Evolutionary conservation across 805 yeast genomes (phyloP), one percentile per base, ranked within the genome.

Genomic region (Sungouiozyma intestinalis): DNA sequence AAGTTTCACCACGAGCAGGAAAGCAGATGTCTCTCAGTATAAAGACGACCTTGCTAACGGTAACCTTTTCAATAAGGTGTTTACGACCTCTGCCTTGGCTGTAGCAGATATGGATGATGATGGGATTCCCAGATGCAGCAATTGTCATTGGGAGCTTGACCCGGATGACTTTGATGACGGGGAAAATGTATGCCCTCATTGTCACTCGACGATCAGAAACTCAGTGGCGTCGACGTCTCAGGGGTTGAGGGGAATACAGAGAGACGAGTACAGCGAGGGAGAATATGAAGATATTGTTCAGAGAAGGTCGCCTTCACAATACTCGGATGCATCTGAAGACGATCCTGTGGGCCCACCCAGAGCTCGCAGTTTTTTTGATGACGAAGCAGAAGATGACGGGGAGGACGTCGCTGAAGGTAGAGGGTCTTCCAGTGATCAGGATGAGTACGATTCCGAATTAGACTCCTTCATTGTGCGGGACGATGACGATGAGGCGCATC

Each of bases 81-180:
- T 81, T 57, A 62, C 66, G n/a, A 56, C 60, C 39, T 54, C 69
- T 15, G 73, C 76, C 2, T 58, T 68, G 14, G 77, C 81, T 0
- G 64, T 79, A 1, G 87, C 80, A 51, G 90, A 82, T 52, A 50
- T 48, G 41, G 65, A 64, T 21, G 74, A 75, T 21, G 90, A 83
- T 52, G 87, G 87, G 2, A 84, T 82, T 8, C 75, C 82, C 0
- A 62, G 90, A 42, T 83, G 92, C 53, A 74, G 82, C 6, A 72
- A 75, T 43, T 83, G 92, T 56, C 86, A 79, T 52, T 83, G 90
- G 90, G 90, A 83, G 52, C 77, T 81, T 6, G 55, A 52, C 39
- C 49, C 50, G 4, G 55, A 52, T 35, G 53, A 50, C 43, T 44
- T 49, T 39, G 51, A 48, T 27, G 57, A 49, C 1, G 75, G 74